These are phyloP conservation scores for Komagataella pseudopastoris DNA, from an alignment of 805 yeast genomes.

Conservation along the genomic window DNA sequence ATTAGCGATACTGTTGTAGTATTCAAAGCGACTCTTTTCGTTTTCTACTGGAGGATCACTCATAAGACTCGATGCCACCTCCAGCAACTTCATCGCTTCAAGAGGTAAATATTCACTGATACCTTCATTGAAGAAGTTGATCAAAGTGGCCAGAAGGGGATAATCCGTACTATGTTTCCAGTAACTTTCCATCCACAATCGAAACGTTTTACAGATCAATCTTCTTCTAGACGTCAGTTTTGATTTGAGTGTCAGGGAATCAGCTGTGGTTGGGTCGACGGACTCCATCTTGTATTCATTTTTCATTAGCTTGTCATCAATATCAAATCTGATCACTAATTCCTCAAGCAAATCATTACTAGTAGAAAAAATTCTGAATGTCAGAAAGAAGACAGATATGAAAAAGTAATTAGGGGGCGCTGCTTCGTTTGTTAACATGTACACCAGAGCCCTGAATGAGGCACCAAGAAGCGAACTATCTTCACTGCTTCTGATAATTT, in stretches of 20 bases:
- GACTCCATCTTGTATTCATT: slow-evolving; percentile 16
- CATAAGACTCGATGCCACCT: slow-evolving; percentile 46
- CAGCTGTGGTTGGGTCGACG: not conserved
- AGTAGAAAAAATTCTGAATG: slow-evolving; percentile 59
- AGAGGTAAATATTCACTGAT: slow-evolving; percentile 47
- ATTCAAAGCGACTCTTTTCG: slow-evolving; percentile 15
- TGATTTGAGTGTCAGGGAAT: slow-evolving; percentile 19
- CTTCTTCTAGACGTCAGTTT: slow-evolving; percentile 48
- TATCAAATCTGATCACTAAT: slow-evolving; percentile 52
- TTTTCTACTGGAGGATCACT: slow-evolving; percentile 38
- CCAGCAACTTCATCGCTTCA: slow-evolving; percentile 50
- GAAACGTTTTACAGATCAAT: slow-evolving; percentile 54
- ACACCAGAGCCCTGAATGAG: slow-evolving; percentile 55
- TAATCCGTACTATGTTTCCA: slow-evolving; percentile 64
- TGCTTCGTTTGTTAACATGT: slow-evolving; percentile 52
- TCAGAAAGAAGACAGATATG: slow-evolving; percentile 61
- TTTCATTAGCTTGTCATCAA: slow-evolving; percentile 20
- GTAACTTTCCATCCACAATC: slow-evolving; percentile 80
- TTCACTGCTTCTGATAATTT: not conserved
- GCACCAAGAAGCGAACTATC: slow-evolving; percentile 40
- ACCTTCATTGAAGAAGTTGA: slow-evolving; percentile 72
- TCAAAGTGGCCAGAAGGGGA: slow-evolving; percentile 48
- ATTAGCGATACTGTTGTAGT: slow-evolving; percentile 19
- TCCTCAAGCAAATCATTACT: slow-evolving; percentile 58
- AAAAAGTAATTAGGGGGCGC: slow-evolving; percentile 54